Base-by-base conservation (phyloP, 2,329 filamentous ascomycete genomes). In the Acephala macrosclerotiorum region DNA sequence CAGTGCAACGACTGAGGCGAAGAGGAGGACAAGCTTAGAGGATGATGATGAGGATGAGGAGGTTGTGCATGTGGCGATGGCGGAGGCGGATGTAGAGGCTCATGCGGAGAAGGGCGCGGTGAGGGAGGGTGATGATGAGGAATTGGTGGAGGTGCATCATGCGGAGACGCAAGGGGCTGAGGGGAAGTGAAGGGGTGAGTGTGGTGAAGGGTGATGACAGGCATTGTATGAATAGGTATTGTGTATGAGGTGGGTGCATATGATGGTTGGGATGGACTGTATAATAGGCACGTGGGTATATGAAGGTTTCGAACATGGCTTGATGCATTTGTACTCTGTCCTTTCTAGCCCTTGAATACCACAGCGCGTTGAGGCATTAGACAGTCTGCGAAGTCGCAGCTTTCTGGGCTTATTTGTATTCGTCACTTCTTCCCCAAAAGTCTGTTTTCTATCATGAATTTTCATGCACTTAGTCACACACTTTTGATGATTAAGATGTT, bases 31-130 rank as follows among this genome's bases (percentile, higher is more conserved):
- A 33, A 77, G 73, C 66, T 63, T 77, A 3, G 76, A 77, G 63
- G 76, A 77, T 70, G 75, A 76, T 58, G 75, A 76, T 45, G 73
- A 74, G 49, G 72, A 73, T 26, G 73, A 74, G 49, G 72, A 67
- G 64, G 72, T 72, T 29, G 70, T 72, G 38, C 71, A 74, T 64
- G 69, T 75, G 38, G 66, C 64, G 26, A 65, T 71, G 64, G 69
- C 61, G 45, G 69, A 69, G 60, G 59, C 63, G 22, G 67, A 68
- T 45, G 18, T 65, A 18, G 66, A 68, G 25, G 56, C 47, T 36
- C 61, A 61, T 33, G 61, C 45, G 29, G 63, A 59, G 25, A 67
- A 68, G 60, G 29, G 55, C 16, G 55, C 22, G 25, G 62, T 25
- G 26, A 38, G 35, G 60, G 42, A 59, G 33, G n/a, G 61, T 42